Evolutionary conservation across 768 basidiomycete species (phyloP).

Genomic region (Albatrellus ellisii): DNA sequence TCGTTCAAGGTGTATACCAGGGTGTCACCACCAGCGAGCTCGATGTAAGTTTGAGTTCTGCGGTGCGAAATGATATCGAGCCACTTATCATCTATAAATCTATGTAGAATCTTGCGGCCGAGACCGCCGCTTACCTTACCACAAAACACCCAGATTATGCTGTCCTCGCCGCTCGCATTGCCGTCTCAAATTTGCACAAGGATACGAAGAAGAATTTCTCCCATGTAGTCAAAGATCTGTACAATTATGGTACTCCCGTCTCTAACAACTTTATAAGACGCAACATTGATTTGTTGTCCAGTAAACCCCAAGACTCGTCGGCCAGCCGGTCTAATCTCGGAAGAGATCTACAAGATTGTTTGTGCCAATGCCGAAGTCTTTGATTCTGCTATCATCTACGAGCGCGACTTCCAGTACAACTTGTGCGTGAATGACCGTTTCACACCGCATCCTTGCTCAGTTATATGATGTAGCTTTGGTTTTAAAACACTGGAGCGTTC

Average conservation of each 20-base stretch:
- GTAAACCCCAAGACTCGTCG: conserved; percentile 94
- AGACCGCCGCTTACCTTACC: conserved; percentile 95
- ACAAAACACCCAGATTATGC: conserved; percentile 98
- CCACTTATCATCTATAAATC: neutral
- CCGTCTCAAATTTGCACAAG: conserved; percentile 97
- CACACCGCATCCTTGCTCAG: conserved; percentile 1
- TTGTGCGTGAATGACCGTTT: conserved; percentile 42
- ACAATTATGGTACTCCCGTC: conserved; percentile 56
- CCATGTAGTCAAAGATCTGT: conserved; percentile 81
- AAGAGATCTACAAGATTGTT: conserved; percentile 74
- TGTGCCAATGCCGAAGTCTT: conserved; percentile 68
- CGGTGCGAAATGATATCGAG: too few species aligned
- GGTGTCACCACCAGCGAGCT: conserved; percentile 97
- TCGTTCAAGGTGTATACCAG: conserved; percentile 85
- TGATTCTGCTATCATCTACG: conserved; percentile 94
- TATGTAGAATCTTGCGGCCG: conserved; percentile 81
- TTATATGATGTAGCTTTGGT: conserved; percentile 55
- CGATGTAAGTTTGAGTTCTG: conserved; percentile 46
- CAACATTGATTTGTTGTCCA: conserved; percentile 16
- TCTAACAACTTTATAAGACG: too few species aligned
- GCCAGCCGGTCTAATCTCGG: conserved; percentile 82
- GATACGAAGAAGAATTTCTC: conserved; percentile 98
- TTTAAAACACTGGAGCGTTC: conserved; percentile 99
- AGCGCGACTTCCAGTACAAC: conserved; percentile 97
- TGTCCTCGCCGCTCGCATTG: conserved; percentile 94